A percentile compares a stretch with the other conserved stretches of the same genome.
Evolutionary conservation across 352 stramenopile species (phyloP).

Genomic region (Thraustotheca clavata): DNA sequence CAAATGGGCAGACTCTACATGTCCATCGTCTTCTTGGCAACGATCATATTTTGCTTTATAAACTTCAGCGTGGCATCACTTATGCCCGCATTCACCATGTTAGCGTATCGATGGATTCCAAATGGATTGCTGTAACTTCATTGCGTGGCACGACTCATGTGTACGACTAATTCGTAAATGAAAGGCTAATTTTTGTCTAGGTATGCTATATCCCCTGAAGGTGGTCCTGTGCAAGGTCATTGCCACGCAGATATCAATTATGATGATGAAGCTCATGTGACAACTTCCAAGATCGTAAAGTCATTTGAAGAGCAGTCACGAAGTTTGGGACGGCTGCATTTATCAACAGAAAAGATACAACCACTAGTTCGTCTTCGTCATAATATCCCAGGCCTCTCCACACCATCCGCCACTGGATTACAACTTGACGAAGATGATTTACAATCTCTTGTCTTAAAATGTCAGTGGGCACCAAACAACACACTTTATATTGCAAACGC

Average conservation of each 20-base stretch:
- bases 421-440: background rate
- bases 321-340: background rate
- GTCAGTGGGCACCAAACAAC: background rate
- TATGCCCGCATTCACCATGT: constrained; percentile 78
- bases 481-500: background rate
- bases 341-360: background rate
- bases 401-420: background rate
- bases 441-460: background rate
- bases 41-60: constrained; percentile 64
- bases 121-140: constrained; percentile 83
- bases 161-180: constrained; percentile 28
- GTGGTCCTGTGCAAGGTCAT: constrained; percentile 51
- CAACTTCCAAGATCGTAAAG: background rate
- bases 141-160: constrained; percentile 78
- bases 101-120: constrained; percentile 69
- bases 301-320: constrained; percentile 4
- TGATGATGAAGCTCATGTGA: background rate
- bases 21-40: constrained; percentile 56
- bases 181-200: background rate
- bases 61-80: constrained; percentile 80
- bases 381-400: background rate
- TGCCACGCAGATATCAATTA: constrained; percentile 32
- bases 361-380: constrained; percentile 9
- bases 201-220: constrained; percentile 53
- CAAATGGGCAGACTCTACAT: constrained; percentile 80